A percentile compares a stretch with the other conserved stretches of the same genome.
phyloP scores from a whole-genome alignment of 2,329 filamentous ascomycete species.

The Fusarium equiseti region DNA sequence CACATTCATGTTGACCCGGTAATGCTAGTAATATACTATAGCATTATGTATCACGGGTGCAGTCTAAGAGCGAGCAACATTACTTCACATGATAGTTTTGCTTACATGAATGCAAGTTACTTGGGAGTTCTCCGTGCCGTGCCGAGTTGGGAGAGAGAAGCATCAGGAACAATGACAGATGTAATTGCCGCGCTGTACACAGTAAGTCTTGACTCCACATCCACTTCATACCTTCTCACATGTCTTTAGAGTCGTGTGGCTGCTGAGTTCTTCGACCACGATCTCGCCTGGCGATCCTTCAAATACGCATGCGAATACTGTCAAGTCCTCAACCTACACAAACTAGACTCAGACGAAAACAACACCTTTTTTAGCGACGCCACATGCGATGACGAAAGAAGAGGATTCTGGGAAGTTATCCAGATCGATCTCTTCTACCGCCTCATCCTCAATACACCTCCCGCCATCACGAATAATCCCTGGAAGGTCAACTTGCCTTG shows the following conservation, averaged over 20 bases:
- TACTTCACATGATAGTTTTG: constrained; percentile 16
- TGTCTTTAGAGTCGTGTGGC: constrained; percentile 47
- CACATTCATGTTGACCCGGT: constrained; percentile 50
- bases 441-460: constrained; percentile 49
- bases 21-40: constrained; percentile 50
- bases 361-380: constrained; percentile 20
- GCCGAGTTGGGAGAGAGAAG: constrained; percentile 49
- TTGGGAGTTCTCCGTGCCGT: constrained; percentile 48
- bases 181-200: constrained; percentile 49
- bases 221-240: neutral
- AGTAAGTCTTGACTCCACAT: constrained; percentile 19
- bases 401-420: constrained; percentile 51
- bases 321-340: constrained; percentile 49
- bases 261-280: constrained; percentile 51
- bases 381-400: constrained; percentile 44
- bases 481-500: constrained; percentile 52
- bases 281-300: constrained; percentile 50
- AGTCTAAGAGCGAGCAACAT: constrained; percentile 41
- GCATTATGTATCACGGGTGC: constrained; percentile 48
- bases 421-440: constrained; percentile 51
- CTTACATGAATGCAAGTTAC: constrained; percentile 46
- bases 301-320: constrained; percentile 49
- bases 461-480: constrained; percentile 43
- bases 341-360: constrained; percentile 45
- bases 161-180: constrained; percentile 49